Evolutionary conservation across 1,139 yeast species (phyloP).

Genomic region (Wickerhamiella infanticola): DNA sequence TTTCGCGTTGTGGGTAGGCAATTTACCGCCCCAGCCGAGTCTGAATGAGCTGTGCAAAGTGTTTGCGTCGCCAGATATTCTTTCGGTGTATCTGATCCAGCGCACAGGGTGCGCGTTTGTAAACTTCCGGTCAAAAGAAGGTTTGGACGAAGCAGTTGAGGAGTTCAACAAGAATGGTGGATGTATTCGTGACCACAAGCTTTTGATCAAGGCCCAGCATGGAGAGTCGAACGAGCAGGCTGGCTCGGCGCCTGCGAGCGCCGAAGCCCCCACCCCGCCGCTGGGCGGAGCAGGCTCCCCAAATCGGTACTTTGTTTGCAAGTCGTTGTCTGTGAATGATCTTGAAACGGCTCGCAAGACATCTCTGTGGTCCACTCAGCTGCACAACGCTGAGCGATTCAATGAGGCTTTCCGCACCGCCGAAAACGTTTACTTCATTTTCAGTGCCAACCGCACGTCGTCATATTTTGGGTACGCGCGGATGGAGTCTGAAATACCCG

Average conservation of each 20-base stretch:
- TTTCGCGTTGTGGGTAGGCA: constrained; percentile 30
- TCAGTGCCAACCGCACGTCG: constrained; percentile 28
- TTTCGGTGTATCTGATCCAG: constrained; percentile 26
- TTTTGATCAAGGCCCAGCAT: constrained; percentile 20
- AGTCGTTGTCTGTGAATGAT: constrained; percentile 27
- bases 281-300: constrained; percentile 3
- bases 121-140: constrained; percentile 20
- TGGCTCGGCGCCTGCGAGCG: background rate
- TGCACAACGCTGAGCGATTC: constrained; percentile 24
- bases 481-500: constrained; percentile 20
- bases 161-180: constrained; percentile 3
- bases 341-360: constrained; percentile 22
- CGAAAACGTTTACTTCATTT: constrained; percentile 26
- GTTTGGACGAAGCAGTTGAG: constrained; percentile 20
- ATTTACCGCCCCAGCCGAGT: constrained; percentile 23
- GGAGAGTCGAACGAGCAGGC: background rate
- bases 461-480: constrained; percentile 29
- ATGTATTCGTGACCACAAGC: constrained; percentile 20
- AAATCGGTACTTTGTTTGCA: constrained; percentile 27
- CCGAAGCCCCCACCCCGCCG: background rate
- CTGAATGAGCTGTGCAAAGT: constrained; percentile 23
- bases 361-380: constrained; percentile 28
- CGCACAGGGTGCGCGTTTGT: constrained; percentile 29
- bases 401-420: constrained; percentile 23
- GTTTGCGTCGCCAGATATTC: constrained; percentile 25